Conservation (phyloP, 768 basidiomycete species). For the Russula compacta region DNA sequence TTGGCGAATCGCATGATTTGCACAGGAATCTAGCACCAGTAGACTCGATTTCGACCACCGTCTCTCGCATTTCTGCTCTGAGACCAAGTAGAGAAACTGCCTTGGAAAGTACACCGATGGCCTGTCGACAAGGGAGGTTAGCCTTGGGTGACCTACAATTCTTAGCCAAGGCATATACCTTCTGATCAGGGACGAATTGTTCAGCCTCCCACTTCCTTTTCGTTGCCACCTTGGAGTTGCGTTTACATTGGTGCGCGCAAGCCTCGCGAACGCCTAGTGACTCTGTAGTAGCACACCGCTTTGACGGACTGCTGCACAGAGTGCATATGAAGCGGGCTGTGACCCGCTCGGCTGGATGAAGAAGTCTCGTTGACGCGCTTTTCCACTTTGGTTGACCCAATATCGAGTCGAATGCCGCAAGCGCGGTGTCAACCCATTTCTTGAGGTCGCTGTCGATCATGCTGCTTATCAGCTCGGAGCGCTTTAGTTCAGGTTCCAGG, state of each 20-base stretch:
- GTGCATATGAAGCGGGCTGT: slow-evolving; percentile 53
- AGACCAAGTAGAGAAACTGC: background rate
- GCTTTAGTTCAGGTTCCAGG: slow-evolving; percentile 22
- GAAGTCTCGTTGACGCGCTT: slow-evolving; percentile 33
- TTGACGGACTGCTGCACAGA: slow-evolving; percentile 35
- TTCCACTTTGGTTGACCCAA: slow-evolving; percentile 49
- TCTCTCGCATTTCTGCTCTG: background rate
- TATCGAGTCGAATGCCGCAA: slow-evolving; percentile 33
- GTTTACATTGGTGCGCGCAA: slow-evolving; percentile 50
- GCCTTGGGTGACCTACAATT: background rate
- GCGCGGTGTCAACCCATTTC: slow-evolving; percentile 41
- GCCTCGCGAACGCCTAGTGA: slow-evolving; percentile 51
- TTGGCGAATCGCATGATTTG: slow-evolving; percentile 8
- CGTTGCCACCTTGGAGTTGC: slow-evolving; percentile 21
- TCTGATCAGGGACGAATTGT: slow-evolving; percentile 50
- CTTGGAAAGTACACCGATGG: slow-evolving; percentile 9
- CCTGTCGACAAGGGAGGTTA: slow-evolving; percentile 5
- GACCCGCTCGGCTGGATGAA: slow-evolving; percentile 50
- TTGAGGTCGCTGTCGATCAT: slow-evolving; percentile 38
- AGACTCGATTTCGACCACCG: background rate
- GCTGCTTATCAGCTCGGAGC: slow-evolving; percentile 24
- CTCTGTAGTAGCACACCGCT: slow-evolving; percentile 30
- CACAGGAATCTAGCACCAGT: slow-evolving; percentile 7
- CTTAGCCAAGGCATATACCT: slow-evolving; percentile 29
- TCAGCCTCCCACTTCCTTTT: slow-evolving; percentile 37